These are phyloP conservation scores for Neopestalotiopsis clavispora DNA, from an alignment of 2,329 filamentous ascomycete genomes.

Conservation along the genomic window DNA sequence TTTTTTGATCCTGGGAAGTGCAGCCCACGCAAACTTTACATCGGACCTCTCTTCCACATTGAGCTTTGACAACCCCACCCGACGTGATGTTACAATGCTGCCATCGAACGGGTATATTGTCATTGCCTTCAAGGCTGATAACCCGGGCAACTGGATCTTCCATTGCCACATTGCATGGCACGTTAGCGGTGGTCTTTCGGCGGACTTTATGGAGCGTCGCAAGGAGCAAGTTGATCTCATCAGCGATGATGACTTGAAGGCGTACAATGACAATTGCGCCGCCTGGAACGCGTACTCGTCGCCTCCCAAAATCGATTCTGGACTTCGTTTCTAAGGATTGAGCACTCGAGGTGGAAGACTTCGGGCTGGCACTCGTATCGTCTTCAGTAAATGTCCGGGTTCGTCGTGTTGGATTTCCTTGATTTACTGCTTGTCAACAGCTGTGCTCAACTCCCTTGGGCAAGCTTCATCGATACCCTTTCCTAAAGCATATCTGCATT, in stretches of 20 bases:
- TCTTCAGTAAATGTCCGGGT: too few relatives aligned
- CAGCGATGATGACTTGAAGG: background rate
- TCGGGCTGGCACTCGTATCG: background rate
- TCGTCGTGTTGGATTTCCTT: too few relatives aligned
- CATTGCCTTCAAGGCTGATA: constrained; percentile 52
- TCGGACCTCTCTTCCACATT: constrained; percentile 25
- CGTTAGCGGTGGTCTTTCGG: constrained; percentile 48
- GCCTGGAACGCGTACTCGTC: constrained; percentile 14
- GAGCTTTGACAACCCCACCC: constrained; percentile 45
- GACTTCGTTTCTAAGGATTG: constrained; percentile 5
- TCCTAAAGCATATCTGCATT: background rate
- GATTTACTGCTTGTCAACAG: too few relatives aligned
- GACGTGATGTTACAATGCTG: constrained; percentile 50
- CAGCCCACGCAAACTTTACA: background rate
- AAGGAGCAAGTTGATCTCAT: constrained; percentile 19
- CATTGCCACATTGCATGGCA: constrained; percentile 58
- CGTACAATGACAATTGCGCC: constrained; percentile 16
- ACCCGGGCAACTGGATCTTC: constrained; percentile 53
- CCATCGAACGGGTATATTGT: constrained; percentile 48
- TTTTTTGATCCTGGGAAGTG: constrained; percentile 33
- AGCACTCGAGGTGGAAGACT: background rate
- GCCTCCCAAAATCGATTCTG: constrained; percentile 18
- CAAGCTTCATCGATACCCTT: constrained; percentile 2
- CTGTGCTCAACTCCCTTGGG: background rate
- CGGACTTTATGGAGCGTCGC: constrained; percentile 52